Evolutionary conservation across 2,329 filamentous ascomycete genomes (phyloP).

Genomic region (Pseudogymnoascus sp.): DNA sequence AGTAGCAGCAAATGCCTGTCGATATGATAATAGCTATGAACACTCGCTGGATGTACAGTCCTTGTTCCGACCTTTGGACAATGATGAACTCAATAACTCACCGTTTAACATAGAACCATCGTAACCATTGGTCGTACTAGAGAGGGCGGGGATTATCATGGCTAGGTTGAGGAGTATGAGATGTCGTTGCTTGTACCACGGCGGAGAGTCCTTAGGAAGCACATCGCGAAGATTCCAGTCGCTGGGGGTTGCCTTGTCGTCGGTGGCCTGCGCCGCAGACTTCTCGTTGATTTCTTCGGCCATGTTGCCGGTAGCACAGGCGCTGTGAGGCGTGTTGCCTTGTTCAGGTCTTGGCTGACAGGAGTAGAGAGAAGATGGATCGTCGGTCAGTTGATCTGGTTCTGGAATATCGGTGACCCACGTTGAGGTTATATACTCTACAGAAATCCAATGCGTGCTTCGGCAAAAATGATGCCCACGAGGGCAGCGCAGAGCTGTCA

Average conservation of each 20-base stretch:
- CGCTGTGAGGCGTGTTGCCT: background rate
- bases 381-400: background rate
- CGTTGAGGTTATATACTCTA: constrained; percentile 1
- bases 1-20: background rate
- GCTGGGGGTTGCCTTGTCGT: background rate
- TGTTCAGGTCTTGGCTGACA: background rate
- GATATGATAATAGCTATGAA: background rate
- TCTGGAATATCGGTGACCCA: constrained; percentile 2
- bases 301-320: background rate
- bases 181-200: constrained; percentile 20
- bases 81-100: background rate
- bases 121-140: constrained; percentile 17
- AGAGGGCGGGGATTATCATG: constrained; percentile 13
- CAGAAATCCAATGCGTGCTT: background rate
- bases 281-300: constrained; percentile 5
- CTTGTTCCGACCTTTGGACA: background rate
- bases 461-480: background rate
- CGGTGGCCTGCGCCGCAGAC: background rate
- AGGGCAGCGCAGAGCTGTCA: background rate
- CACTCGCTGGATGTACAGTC: background rate
- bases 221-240: constrained; percentile 10
- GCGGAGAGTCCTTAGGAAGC: constrained; percentile 10
- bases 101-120: constrained; percentile 11
- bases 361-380: background rate
- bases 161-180: constrained; percentile 15